Evolutionary conservation across 176 grass and related monocot genomes (phyloP), one percentile per base, ranked within the genome.

Genomic region (Carex littledalei): DNA sequence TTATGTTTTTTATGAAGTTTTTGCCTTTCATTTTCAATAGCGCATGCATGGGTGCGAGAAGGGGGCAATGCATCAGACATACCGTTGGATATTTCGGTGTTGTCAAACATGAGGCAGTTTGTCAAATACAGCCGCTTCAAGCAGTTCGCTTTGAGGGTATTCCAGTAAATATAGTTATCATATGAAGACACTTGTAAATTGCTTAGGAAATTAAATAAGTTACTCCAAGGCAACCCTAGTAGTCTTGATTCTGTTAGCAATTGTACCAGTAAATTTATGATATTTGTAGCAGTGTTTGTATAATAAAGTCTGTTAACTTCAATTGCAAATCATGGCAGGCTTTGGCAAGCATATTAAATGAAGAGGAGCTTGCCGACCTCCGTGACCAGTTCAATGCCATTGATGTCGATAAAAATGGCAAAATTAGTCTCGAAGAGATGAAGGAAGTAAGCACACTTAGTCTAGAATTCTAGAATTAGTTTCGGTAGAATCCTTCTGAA

Each of bases 91-190:
- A 98, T 98, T 89, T 98, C 95, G 31, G 95, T 98, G 78, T 71
- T 98, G 55, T 84, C 91, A 71, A 94, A 91, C 86, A 94, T 98
- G 91, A 86, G 95, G 0, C 92, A 98, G 34, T 98, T 94, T 88
- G 91, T 98, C 32, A 98, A 98, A 86, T 98, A 94, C 66, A 98
- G 92, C 81, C 92, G 95, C 63, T 98, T 94, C 86, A 98, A 98
- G 85, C 95, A 98, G 70, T 94, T 98, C 89, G 95, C 95, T 86
- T 88, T 98, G 58, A 93, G 89, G 88, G 95, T 98, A 90, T 88
- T 81, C 85, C 80, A 20, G 21, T 66, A 75, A 75, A 78, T 55
- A 55, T 24, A 56, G 24, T 21, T 72, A 63, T 63, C 8, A 72
- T 49, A 72, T 72, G 8, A 45, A 47, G 12, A 7, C 17, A 8